Evolutionary conservation across 176 grass and related monocot species (phyloP).

Genomic region (Phoenix roebelenii): DNA sequence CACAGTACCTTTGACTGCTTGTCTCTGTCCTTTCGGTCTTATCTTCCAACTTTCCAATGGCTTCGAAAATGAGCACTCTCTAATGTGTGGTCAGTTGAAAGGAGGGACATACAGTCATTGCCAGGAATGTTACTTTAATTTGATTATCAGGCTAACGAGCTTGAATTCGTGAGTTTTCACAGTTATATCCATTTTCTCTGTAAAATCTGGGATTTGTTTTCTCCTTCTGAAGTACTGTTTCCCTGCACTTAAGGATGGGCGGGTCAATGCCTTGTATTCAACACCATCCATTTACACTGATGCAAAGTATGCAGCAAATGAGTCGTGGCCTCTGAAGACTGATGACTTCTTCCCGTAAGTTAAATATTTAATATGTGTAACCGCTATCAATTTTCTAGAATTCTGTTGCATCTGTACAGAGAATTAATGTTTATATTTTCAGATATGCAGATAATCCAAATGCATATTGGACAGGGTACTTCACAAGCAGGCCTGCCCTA

Average conservation of each 20-base stretch:
- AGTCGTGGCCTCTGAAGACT: conserved; percentile 84
- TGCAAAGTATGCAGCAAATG: conserved; percentile 77
- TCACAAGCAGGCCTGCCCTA: conserved; percentile 90
- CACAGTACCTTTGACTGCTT: too few species aligned
- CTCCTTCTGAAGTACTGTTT: background rate
- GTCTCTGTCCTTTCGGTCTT: too few species aligned
- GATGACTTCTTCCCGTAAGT: conserved; percentile 97
- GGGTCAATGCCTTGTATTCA: conserved; percentile 94
- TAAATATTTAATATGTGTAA: conserved; percentile 9
- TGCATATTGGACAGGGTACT: conserved; percentile 96
- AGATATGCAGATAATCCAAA: conserved; percentile 96
- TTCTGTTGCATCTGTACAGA: too few species aligned
- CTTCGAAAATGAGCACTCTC: too few species aligned
- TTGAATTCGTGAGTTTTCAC: too few species aligned
- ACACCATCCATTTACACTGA: conserved; percentile 98
- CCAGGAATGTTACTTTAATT: too few species aligned
- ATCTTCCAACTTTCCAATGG: too few species aligned
- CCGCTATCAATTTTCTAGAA: background rate
- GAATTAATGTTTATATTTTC: conserved; percentile 25
- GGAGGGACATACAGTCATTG: too few species aligned
- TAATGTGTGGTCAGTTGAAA: too few species aligned
- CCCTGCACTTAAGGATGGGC: conserved; percentile 60
- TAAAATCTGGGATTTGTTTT: conserved; percentile 4
- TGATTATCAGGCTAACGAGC: too few species aligned
- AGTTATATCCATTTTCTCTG: conserved; percentile 4